Conservation (phyloP, 441 rosid genomes). For the Omphalea diandra region DNA sequence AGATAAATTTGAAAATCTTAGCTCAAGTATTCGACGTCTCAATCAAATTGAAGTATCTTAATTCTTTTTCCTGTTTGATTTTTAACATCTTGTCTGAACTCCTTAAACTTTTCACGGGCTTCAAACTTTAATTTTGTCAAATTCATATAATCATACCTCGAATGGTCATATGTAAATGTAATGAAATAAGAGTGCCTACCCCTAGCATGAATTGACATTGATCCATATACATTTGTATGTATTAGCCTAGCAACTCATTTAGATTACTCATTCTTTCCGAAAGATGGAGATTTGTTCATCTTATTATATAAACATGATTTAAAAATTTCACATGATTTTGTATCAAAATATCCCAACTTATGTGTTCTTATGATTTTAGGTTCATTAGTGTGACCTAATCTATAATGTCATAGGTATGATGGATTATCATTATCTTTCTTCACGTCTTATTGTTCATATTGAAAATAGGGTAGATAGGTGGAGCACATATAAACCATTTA, state of each 20-base stretch:
- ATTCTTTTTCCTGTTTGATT: background rate
- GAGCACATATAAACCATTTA: background rate
- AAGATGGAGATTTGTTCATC: too few relatives aligned
- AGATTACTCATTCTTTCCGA: too few relatives aligned
- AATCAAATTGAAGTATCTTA: background rate
- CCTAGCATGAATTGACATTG: too few relatives aligned
- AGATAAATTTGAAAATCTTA: background rate
- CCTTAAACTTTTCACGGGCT: background rate
- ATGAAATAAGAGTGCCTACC: too few relatives aligned
- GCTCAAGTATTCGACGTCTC: background rate
- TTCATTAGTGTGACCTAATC: background rate
- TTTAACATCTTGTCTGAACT: background rate
- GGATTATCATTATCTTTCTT: too few relatives aligned
- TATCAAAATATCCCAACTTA: background rate
- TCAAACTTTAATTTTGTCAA: too few relatives aligned
- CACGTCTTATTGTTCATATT: too few relatives aligned
- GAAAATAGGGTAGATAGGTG: background rate
- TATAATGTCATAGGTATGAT: background rate
- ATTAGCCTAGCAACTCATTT: too few relatives aligned
- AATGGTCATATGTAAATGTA: too few relatives aligned
- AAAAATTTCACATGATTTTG: background rate
- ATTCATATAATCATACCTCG: too few relatives aligned
- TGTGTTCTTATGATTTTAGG: background rate
- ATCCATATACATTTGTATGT: too few relatives aligned
- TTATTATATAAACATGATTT: background rate